Evolutionary conservation across 805 yeast genomes (phyloP), one percentile per base, ranked within the genome.

Genomic region (Spathaspora sp.): DNA sequence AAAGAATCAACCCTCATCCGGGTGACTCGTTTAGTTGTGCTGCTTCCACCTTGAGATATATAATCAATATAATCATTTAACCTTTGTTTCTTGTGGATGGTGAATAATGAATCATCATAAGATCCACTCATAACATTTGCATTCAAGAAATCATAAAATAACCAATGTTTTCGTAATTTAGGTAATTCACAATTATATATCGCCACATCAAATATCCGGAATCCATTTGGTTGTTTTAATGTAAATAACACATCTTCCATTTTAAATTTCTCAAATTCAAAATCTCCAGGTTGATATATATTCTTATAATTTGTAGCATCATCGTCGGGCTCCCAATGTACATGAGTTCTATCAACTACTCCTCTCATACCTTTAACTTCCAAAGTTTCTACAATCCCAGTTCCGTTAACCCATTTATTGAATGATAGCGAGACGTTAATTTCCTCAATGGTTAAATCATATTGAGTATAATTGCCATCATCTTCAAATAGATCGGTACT

Each of bases 391-490:
- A 94, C 70, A 16, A 94, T 86, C 0, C 99, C 99, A 49, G 79
- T 79, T 0, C 98, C 98, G 59, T 88, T 86, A 49, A 94, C 72
- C 96, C 97, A 94, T 61, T 90, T 89, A 49, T 81, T 75, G 57
- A 94, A 82, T 11, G 96, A 87, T 16, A 94, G 70, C 1, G 96
- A 84, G 0, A 94, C 80, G 49, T 86, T 85, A 11, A 92, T 85
- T 57, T 87, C 87, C 53, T 93, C 97, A 14, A 94, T 87, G 0
- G 96, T 89, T 40, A 94, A 66, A 66, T 94, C 99, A 65, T 86
- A 94, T 65, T 94, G 99, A 0, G 99, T 93, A 68, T 92, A 94
- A 68, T 94, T 94, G 1, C 97, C 98, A 64, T 91, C 96, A 59
- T 87, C 97, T 50, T 71, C 75, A 18, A 70, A 70, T 26, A 70